Evolutionary conservation across 1,284 basidiomycete species (phyloP).

Genomic region (Cryptococcus sp.): DNA sequence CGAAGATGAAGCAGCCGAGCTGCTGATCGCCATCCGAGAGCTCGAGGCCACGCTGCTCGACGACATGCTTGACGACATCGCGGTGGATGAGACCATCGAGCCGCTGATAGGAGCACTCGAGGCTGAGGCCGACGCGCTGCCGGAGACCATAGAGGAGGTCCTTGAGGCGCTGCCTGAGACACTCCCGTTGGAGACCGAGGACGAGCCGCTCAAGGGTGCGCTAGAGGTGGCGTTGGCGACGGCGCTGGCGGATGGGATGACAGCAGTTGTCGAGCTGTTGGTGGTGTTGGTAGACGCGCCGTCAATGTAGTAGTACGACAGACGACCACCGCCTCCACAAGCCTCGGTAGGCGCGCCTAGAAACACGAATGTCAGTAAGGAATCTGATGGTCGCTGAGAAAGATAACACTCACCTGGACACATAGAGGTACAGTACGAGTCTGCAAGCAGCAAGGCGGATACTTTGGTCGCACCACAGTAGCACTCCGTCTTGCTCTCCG

Average conservation of each 20-base stretch:
- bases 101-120: background rate
- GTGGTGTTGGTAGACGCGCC: slow-evolving; percentile 2
- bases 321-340: slow-evolving; percentile 15
- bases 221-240: background rate
- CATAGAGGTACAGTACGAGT: slow-evolving; percentile 19
- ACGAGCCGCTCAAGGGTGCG: background rate
- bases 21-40: background rate
- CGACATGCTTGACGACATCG: background rate
- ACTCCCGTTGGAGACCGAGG: background rate
- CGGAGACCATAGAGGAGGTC: background rate
- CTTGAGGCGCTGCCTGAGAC: no score
- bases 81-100: background rate
- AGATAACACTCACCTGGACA: slow-evolving; percentile 15
- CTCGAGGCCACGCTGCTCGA: background rate
- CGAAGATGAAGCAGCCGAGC: background rate
- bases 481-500: slow-evolving; percentile 27
- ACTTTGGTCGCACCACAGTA: slow-evolving; percentile 18
- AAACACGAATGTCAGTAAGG: background rate
- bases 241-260: background rate
- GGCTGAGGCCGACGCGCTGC: slow-evolving; percentile 1
- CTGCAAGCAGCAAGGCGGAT: slow-evolving; percentile 6
- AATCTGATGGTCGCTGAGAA: background rate
- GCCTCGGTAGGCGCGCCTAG: slow-evolving; percentile 9
- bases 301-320: slow-evolving; percentile 10
- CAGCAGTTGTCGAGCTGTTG: background rate